These are phyloP conservation scores for Diaporthe amygdali DNA, from an alignment of 2,329 filamentous ascomycete genomes.

Conservation along the genomic window DNA sequence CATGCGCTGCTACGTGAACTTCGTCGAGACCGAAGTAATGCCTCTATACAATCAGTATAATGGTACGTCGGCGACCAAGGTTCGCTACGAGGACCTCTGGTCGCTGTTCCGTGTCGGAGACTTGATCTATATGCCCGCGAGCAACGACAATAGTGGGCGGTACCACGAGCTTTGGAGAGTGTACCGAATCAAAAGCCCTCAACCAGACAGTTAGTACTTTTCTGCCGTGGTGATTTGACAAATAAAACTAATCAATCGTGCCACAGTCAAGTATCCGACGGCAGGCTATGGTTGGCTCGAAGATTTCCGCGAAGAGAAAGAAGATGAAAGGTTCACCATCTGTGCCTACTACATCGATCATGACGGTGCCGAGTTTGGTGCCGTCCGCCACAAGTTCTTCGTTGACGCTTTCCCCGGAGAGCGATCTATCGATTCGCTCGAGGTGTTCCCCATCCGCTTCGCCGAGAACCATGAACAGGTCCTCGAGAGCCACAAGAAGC, in stretches of 20 bases:
- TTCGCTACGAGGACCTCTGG: slow-evolving; percentile 21
- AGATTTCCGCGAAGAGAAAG: neutral
- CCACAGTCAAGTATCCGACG: neutral
- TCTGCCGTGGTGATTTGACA: neutral
- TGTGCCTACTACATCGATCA: slow-evolving; percentile 19
- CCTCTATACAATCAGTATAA: slow-evolving; percentile 4
- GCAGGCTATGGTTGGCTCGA: slow-evolving; percentile 2
- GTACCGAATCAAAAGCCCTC: neutral
- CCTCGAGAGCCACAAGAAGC: neutral
- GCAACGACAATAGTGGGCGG: slow-evolving; percentile 13
- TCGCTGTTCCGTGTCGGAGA: slow-evolving; percentile 16
- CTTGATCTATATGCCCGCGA: slow-evolving; percentile 14
- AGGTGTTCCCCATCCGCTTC: slow-evolving; percentile 16
- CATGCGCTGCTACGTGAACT: slow-evolving; percentile 20
- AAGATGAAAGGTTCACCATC: neutral
- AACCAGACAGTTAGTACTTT: neutral
- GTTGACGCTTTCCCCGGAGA: slow-evolving; percentile 7
- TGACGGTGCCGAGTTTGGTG: slow-evolving; percentile 1
- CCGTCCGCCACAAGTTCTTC: neutral
- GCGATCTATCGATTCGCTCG: neutral
- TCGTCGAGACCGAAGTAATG: slow-evolving; percentile 2
- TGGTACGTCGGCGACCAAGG: neutral
- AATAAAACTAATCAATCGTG: neutral
- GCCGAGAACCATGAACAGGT: slow-evolving; percentile 8
- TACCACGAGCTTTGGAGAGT: slow-evolving; percentile 16